Evolutionary conservation across 2,329 filamentous ascomycete species (phyloP), one percentile per base, ranked within the genome.

Genomic region (Phialophora expanda): DNA sequence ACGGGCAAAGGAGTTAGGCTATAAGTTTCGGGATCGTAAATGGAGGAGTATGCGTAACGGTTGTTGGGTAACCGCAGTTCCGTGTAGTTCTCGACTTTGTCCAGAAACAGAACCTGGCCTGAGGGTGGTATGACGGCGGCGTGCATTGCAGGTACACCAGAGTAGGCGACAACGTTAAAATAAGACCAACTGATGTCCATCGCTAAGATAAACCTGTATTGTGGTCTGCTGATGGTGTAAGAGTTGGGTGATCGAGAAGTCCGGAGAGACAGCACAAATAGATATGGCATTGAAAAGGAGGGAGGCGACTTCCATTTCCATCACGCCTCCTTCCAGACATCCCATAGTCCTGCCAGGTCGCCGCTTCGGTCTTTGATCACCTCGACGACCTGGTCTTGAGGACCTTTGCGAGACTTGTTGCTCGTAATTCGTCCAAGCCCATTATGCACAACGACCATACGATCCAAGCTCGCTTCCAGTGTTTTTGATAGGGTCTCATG

Each of bases 71-170:
- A 79, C 68, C 79, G 82, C 54, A 87, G 71, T 66, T 87, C 79
- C 0, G 86, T 87, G 75, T 85, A 88, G 74, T 87, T 84, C 73
- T 88, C 86, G 32, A 88, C 80, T 74, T 88, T 89, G 78, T 88
- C 86, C 17, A 88, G 76, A 76, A 88, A 88, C 44, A 86, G 79
- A 11, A 87, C 85, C 59, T 81, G 79, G 26, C 86, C 85, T 71
- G 87, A 87, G 78, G 87, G 79, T 78, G 87, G 79, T 24, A 88
- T 79, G 70, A 81, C 84, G 68, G 85, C 86, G 71, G 87, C 85
- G 58, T 72, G 70, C 86, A 88, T 88, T 17, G 81, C 85, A 48
- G 86, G 85, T n/a, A 88, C 86, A 69, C 86, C 86, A 60, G 84
- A 85, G 64, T 82, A 76, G 20, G 85, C 86, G 62, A 84, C 78